A percentile compares a stretch with the other conserved stretches of the same genome.
Conservation (phyloP, 179 eudicot species). For the Amaranthus tricolor region DNA sequence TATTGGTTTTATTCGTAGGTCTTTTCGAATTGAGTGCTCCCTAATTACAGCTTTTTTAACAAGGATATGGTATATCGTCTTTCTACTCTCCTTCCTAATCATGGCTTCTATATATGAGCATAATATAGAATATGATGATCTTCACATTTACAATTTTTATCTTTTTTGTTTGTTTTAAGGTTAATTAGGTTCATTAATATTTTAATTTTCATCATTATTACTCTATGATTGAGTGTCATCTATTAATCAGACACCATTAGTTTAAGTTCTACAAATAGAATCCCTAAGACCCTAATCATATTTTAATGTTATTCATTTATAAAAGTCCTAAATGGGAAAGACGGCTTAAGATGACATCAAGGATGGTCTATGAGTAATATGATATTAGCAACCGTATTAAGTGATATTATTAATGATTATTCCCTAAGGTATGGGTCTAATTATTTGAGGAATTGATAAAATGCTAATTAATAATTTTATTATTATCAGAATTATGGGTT, state of each 20-base stretch:
- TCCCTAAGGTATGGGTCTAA: constrained; percentile 9
- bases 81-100: too few species aligned
- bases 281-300: not conserved
- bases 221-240: constrained; percentile 26
- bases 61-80: too few species aligned
- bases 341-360: constrained; percentile 22
- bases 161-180: not conserved
- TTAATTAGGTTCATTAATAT: not conserved
- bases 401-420: constrained; percentile 15
- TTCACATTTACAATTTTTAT: not conserved
- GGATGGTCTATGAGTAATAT: constrained; percentile 11
- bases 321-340: constrained; percentile 25
- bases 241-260: constrained; percentile 21
- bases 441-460: too few species aligned
- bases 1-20: too few species aligned
- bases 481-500: constrained; percentile 15
- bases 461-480: constrained; percentile 2
- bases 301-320: not conserved
- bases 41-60: too few species aligned
- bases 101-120: too few species aligned
- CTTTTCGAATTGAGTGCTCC: too few species aligned
- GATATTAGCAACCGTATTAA: constrained; percentile 21
- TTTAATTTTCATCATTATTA: constrained; percentile 4
- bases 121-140: not conserved
- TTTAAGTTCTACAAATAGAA: constrained; percentile 7